Base-by-base conservation (phyloP, 1,284 basidiomycete species). In the Cutaneotrichosporon cavernicola region DNA sequence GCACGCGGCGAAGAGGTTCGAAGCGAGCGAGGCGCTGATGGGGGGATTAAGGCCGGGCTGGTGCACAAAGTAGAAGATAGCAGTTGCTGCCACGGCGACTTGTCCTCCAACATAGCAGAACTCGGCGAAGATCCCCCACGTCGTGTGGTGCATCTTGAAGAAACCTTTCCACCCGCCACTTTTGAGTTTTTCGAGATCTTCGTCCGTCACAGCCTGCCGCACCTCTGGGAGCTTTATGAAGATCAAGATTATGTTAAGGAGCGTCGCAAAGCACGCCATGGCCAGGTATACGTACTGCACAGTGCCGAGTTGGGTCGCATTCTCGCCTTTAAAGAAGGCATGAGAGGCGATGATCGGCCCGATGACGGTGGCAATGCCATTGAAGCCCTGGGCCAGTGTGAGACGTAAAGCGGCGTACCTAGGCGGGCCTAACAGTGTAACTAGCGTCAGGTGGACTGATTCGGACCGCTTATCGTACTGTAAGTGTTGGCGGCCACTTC, bases 241-340 rank as follows among this genome's bases (percentile, higher is more conserved):
- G 32, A 59, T 61, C 56, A 72, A 58, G 16, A 51, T 51, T 26
- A 72, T 64, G 68, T 74, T 74, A 59, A 74, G 50, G 22, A 73
- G 40, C 8, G 71, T 38, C 4, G 70, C 74, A 36, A 76, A 69
- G 38, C 58, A 31, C 0, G 67, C 47, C 51, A 76, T 63, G 3
- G 75, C 72, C 10, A 75, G 69, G 64, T 76, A 76, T n/a, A 76
- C 74, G 59, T 75, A 75, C 68, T 75, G 73, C 5, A 75, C 75
- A 0, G 70, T 69, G 30, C 58, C 65, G 55, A 73, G 69, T 51
- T 60, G 61, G 32, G 65, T 57, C 8, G 65, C 65, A 62, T 72
- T 72, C 4, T 60, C 58, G 32, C 69, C 71, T 61, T 70, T 70
- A 65, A 76, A 75, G 64, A 76, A 76, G 18, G 75, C 67, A 58